Base-by-base conservation (phyloP, 495 filamentous ascomycete species). In the Echria macrotheca region DNA sequence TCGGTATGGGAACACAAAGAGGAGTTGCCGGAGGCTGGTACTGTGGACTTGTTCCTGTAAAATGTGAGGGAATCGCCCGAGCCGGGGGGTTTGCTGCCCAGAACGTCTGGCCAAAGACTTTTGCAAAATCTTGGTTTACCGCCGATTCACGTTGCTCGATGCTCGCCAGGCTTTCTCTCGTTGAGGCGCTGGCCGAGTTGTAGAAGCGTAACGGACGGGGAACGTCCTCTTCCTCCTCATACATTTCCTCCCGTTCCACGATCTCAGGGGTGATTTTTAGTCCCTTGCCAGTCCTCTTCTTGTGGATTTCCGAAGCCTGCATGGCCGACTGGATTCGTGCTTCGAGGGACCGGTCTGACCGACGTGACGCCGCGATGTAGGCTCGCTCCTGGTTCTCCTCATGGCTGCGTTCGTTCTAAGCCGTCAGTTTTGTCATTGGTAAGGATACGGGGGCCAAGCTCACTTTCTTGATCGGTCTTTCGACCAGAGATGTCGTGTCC, bases 301-400 rank as follows among this genome's bases (percentile, higher is more conserved):
- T 89, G 71, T 96, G 91, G 43, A 96, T 87, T 54, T 89, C 81
- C 6, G 91, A 96, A 11, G 91, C 91, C 61, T 86, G 73, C 32
- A 83, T 81, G 14, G 91, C 91, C 8, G 93, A 96, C 57, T 95
- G 86, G 15, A 96, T 70, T 8, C 91, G 81, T 21, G 91, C 91
- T 67, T 96, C 93, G 17, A 96, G 68, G 61, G 85, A 90, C 36
- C 91, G 82, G 59, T 96, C 91, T 57, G 86, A 85, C 41, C 91
- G 77, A 52, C 91, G 74, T n/a, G 91, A 97, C 2, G 91, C 91
- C 8, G 93, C 91, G 56, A 96, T 93, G 58, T 95, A 97, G 31
- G 91, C 91, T 54, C 91, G 77, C 68, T 97, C 91, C 66, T 93
- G 87, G 52, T 97, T 96, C 65, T 96, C 90, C 64, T 91, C 89